Conservation (phyloP, 73 alveolate species). For the Tetrahymena elliotti region DNA sequence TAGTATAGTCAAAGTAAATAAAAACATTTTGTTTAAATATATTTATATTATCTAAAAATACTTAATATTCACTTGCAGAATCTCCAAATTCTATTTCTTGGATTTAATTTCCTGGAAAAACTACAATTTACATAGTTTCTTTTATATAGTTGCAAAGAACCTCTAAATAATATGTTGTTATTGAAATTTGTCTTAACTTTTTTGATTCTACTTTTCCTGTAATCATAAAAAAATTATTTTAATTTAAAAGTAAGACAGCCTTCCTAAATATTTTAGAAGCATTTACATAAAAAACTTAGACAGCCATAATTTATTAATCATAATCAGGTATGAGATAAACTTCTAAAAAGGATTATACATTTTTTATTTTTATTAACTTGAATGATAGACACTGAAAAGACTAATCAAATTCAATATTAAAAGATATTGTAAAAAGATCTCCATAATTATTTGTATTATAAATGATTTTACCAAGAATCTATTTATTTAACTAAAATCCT, state of each 20-base stretch:
- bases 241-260: not conserved
- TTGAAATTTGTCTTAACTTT: not conserved
- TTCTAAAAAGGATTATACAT: not conserved
- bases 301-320: not conserved
- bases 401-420: not conserved
- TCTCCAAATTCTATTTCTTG: not conserved
- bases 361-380: no score
- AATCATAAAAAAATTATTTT: no score
- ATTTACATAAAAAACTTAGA: not conserved
- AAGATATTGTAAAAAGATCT: no score
- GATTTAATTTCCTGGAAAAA: not conserved
- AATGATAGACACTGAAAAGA: no score
- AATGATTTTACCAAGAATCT: no score
- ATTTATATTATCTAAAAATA: not conserved
- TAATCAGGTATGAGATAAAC: not conserved
- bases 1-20: not conserved
- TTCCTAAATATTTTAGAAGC: not conserved
- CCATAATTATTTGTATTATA: no score
- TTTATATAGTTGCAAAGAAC: not conserved
- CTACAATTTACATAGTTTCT: not conserved
- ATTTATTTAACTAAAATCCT: no score
- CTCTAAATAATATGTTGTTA: not conserved
- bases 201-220: not conserved
- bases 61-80: not conserved
- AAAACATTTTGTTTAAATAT: not conserved